Base-by-base conservation (phyloP, 768 basidiomycete species). In the Punctularia strigosozonata region DNA sequence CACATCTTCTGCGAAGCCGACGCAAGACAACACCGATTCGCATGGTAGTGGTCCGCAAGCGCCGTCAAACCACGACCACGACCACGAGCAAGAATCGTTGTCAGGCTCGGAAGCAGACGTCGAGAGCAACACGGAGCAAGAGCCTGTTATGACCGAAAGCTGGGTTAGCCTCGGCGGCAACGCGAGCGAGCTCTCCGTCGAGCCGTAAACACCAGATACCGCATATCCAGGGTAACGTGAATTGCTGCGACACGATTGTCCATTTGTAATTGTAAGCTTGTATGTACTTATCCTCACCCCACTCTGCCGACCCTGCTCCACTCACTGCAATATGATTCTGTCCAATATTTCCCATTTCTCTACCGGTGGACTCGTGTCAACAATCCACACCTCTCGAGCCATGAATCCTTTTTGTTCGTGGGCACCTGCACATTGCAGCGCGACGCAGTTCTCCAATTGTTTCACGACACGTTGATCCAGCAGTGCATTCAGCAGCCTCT, bases 71-170 rank as follows among this genome's bases (percentile, higher is more conserved):
- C 42, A 44, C 23, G 49, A 51, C 31, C 40, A 43, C 25, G 48
- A 50, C 31, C 49, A 43, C n/a, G 52, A 56, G 18, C 40, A 46
- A 38, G 47, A 50, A 17, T 32, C 34, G 25, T 58, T 76, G 39
- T 60, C 63, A 15, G 66, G 62, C 31, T 81, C 80, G 1, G 81
- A 85, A 38, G 70, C 71, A 5, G 83, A 85, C 41, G 65, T 72
- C 8, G 82, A 84, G 55, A 78, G 78, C 48, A 77, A 73, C 46
- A 59, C 64, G 10, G 69, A 68, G 2, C 74, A 72, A 41, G 61
- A 57, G 7, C 59, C 65, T 4, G 65, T 63, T 22, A 73, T 72
- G 20, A 72, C 61, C 25, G 66, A 73, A 36, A 84, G 80, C 45
- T 88, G 84, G 84, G 61, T 88, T 37, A 83, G 74, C 52, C 58